phyloP scores from a whole-genome alignment of 495 filamentous ascomycete species.

The Pseudoneurospora amorphoporcata region DNA sequence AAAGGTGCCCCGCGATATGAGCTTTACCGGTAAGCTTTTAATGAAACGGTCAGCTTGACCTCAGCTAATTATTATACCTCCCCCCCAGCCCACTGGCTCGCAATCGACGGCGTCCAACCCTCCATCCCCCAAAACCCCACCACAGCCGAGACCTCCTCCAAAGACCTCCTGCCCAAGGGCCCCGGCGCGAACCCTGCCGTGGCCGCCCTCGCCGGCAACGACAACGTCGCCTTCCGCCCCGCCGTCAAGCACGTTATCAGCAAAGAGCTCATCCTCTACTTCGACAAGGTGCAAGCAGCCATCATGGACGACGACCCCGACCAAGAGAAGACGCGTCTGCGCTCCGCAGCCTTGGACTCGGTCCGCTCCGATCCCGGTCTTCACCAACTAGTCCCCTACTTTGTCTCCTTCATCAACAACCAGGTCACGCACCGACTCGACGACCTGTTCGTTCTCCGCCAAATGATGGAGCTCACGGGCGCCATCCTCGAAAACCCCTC shows the following conservation, averaged over 20 bases:
- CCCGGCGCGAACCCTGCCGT: constrained; percentile 72
- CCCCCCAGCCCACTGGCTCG: constrained; percentile 77
- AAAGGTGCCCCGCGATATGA: constrained; percentile 87
- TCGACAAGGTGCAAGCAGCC: constrained; percentile 81
- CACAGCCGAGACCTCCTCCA: constrained; percentile 62
- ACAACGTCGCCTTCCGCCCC: constrained; percentile 75
- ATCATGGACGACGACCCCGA: constrained; percentile 77
- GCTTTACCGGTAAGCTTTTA: constrained; percentile 65
- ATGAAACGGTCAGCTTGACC: not conserved
- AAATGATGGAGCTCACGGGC: constrained; percentile 80
- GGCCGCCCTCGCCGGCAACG: constrained; percentile 70
- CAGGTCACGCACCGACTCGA: constrained; percentile 88
- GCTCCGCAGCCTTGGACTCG: constrained; percentile 72
- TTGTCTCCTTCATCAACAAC: constrained; percentile 85
- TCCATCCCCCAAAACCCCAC: constrained; percentile 94
- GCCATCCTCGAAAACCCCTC: constrained; percentile 73
- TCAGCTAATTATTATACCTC: constrained; percentile 6
- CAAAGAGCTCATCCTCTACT: constrained; percentile 94
- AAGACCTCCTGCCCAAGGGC: constrained; percentile 81
- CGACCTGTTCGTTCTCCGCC: constrained; percentile 72
- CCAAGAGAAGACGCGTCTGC: constrained; percentile 52
- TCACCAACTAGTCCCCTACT: constrained; percentile 92
- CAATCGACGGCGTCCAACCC: constrained; percentile 91
- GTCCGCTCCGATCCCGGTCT: constrained; percentile 79
- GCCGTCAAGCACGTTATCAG: constrained; percentile 90